Evolutionary conservation across 176 grass and related monocot species (phyloP).

Genomic region (Oryza rufipogon): DNA sequence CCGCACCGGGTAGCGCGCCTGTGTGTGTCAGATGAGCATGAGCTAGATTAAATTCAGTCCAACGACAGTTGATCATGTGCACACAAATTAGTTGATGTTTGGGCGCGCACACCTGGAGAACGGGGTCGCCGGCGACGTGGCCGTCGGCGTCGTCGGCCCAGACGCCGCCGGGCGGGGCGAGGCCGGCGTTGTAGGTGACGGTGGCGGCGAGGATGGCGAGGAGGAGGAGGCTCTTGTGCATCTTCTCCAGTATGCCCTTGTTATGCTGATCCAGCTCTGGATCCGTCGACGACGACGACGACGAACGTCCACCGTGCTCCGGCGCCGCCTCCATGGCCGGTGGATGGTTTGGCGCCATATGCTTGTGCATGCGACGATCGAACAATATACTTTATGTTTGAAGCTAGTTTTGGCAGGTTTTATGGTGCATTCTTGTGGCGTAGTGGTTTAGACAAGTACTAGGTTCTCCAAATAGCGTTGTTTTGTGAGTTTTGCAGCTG

Average conservation of each 20-base stretch:
- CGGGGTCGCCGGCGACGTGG: constrained; percentile 14
- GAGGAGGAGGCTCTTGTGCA: constrained; percentile 45
- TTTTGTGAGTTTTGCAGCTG: background rate
- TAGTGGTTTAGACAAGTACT: background rate
- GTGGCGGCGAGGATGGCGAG: constrained; percentile 42
- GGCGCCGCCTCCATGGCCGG: background rate
- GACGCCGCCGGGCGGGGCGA: constrained; percentile 39
- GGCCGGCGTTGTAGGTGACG: constrained; percentile 32
- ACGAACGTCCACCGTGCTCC: background rate
- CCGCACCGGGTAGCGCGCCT: background rate
- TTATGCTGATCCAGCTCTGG: background rate
- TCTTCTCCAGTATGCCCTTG: constrained; percentile 28
- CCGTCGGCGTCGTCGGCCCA: constrained; percentile 29
- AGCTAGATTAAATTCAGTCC: too few species aligned
- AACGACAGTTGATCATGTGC: too few species aligned
- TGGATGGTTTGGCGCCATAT: constrained; percentile 7
- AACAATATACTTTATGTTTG: background rate
- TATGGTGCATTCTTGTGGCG: background rate
- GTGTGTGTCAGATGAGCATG: background rate
- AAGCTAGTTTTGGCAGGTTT: background rate
- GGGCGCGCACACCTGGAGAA: background rate
- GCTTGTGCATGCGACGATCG: background rate
- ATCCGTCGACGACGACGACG: background rate
- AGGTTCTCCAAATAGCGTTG: background rate
- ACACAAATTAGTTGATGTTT: background rate